Evolutionary conservation across 352 stramenopile genomes (phyloP).

Genomic region (Phytophthora uliginosa): DNA sequence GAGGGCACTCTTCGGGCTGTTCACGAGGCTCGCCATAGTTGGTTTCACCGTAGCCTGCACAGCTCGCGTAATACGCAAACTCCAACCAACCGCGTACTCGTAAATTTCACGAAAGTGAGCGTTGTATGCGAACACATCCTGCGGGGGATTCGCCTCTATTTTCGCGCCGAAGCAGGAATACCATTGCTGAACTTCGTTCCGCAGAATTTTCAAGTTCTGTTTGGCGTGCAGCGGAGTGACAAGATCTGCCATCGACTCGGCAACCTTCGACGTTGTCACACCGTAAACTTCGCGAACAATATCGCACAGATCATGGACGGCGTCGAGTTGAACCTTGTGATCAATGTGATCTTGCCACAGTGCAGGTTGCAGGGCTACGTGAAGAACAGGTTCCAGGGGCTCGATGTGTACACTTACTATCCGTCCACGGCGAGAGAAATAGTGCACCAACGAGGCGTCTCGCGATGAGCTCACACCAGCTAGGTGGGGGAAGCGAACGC

Average conservation of each 20-base stretch:
- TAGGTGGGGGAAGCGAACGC: constrained; percentile 74
- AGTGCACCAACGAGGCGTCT: constrained; percentile 77
- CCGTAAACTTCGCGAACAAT: constrained; percentile 79
- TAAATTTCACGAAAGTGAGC: constrained; percentile 87
- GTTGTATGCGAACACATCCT: constrained; percentile 86
- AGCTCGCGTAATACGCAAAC: constrained; percentile 77
- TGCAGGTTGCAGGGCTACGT: constrained; percentile 84
- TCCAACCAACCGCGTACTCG: constrained; percentile 80
- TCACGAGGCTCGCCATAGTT: constrained; percentile 66
- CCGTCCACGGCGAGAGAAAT: constrained; percentile 78
- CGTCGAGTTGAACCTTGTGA: constrained; percentile 65
- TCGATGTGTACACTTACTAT: constrained; percentile 86
- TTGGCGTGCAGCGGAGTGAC: constrained; percentile 77
- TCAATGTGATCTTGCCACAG: constrained; percentile 89
- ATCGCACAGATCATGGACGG: constrained; percentile 80
- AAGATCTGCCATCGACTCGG: constrained; percentile 79
- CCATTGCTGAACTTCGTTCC: constrained; percentile 88
- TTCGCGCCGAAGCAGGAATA: constrained; percentile 85
- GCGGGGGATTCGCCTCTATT: constrained; percentile 73
- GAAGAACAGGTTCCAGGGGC: constrained; percentile 82
- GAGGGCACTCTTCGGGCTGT: constrained; percentile 79
- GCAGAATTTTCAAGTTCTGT: constrained; percentile 77
- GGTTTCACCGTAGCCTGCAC: constrained; percentile 86
- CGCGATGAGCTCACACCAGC: constrained; percentile 61
- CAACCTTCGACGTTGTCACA: constrained; percentile 82